A percentile compares a stretch with the other conserved stretches of the same genome.
phyloP scores from a whole-genome alignment of 495 filamentous ascomycete genomes.

The Lentithecium fluviatile region DNA sequence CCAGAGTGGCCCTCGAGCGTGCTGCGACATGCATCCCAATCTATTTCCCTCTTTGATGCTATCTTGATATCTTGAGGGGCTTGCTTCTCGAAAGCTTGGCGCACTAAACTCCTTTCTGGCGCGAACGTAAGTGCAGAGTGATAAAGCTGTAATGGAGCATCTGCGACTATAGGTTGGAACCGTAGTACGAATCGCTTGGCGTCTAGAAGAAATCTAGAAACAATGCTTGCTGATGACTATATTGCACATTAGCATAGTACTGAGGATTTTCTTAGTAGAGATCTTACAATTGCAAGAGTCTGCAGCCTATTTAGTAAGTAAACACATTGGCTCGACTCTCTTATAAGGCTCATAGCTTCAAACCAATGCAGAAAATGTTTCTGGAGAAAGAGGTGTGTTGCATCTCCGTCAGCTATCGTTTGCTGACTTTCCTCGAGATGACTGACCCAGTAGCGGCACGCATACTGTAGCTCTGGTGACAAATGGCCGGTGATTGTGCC shows the following conservation, averaged over 20 bases:
- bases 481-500: slow-evolving; percentile 50
- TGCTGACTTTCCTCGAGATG: slow-evolving; percentile 45
- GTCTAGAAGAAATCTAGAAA: slow-evolving; percentile 41
- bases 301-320: background rate
- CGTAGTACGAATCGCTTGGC: slow-evolving; percentile 42
- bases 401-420: slow-evolving; percentile 30
- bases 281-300: background rate
- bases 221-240: slow-evolving; percentile 5
- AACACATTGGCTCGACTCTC: slow-evolving; percentile 14
- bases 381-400: slow-evolving; percentile 41
- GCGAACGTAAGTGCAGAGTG: slow-evolving; percentile 43
- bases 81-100: slow-evolving; percentile 6
- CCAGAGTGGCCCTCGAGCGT: background rate
- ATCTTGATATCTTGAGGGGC: slow-evolving; percentile 3
- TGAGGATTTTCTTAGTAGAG: background rate
- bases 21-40: too few species aligned
- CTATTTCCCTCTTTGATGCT: slow-evolving; percentile 4
- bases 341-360: slow-evolving; percentile 47
- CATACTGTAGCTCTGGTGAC: slow-evolving; percentile 39
- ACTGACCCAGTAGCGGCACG: slow-evolving; percentile 48
- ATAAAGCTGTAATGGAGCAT: slow-evolving; percentile 40
- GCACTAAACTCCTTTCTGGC: slow-evolving; percentile 33
- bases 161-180: slow-evolving; percentile 33
- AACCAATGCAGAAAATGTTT: slow-evolving; percentile 51
- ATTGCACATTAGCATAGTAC: slow-evolving; percentile 6